Percentiles rank a stretch among this genome's conserved stretches.
Evolutionary conservation across 2,329 filamentous ascomycete genomes (phyloP).

Genomic region (Fusarium keratoplasticum): DNA sequence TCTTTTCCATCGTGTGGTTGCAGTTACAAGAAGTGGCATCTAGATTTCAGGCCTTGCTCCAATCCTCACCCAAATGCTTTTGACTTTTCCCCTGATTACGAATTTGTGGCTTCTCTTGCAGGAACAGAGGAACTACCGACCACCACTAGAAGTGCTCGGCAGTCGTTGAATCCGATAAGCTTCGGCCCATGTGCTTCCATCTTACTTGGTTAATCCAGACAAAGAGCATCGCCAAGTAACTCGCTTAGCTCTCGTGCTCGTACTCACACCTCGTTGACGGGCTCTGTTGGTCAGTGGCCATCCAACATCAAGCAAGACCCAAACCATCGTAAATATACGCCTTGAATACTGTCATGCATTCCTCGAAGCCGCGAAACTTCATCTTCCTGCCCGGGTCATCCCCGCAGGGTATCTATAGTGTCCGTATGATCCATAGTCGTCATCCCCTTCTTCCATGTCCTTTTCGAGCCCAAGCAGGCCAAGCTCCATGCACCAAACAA

Average conservation of each 20-base stretch:
- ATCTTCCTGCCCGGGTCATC: constrained; percentile 25
- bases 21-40: constrained; percentile 12
- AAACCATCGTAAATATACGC: background rate
- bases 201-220: background rate
- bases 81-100: background rate
- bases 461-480: background rate
- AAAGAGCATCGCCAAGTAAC: background rate
- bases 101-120: constrained; percentile 2
- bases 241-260: background rate
- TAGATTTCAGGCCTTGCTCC: background rate
- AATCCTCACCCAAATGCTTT: background rate
- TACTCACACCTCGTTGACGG: background rate
- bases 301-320: background rate
- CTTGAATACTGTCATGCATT: constrained; percentile 20
- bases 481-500: constrained; percentile 5
- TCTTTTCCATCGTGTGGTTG: constrained; percentile 8
- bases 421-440: constrained; percentile 17
- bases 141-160: background rate
- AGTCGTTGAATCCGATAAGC: background rate
- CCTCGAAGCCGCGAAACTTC: constrained; percentile 35
- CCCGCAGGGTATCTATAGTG: constrained; percentile 33
- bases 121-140: background rate
- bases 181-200: background rate
- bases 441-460: background rate
- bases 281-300: background rate